Evolutionary conservation across 176 grass and related monocot genomes (phyloP).

Genomic region (Lolium rigidum): DNA sequence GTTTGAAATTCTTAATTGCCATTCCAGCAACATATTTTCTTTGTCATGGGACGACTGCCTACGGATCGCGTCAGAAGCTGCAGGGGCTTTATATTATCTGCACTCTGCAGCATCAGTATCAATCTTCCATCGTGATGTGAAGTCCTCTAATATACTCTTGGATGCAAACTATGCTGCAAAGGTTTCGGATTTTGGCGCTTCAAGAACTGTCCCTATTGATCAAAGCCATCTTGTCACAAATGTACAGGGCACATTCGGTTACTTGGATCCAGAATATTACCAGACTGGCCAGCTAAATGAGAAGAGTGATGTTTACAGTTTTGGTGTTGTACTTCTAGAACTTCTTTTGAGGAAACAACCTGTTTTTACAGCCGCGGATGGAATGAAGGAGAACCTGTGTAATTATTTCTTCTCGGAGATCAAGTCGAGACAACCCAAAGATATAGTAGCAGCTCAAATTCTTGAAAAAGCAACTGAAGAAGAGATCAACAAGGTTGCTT

Average conservation of each 20-base stretch:
- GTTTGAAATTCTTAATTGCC: not conserved
- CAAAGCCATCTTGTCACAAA: slow-evolving; percentile 2
- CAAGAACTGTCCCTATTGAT: slow-evolving; percentile 16
- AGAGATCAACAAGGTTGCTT: slow-evolving; percentile 3
- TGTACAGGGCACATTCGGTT: slow-evolving; percentile 13
- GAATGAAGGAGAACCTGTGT: not conserved
- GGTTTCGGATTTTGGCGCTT: slow-evolving; percentile 4
- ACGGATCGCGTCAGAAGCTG: not conserved
- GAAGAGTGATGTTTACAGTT: slow-evolving; percentile 21
- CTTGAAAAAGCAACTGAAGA: not conserved
- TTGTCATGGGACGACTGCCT: slow-evolving; percentile 5
- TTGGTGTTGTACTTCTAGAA: slow-evolving; percentile 12
- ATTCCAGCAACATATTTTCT: not conserved
- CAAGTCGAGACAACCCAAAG: not conserved
- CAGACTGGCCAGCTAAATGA: slow-evolving; percentile 11
- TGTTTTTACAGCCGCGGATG: not conserved
- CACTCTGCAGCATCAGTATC: slow-evolving; percentile 18
- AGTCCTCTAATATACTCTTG: slow-evolving; percentile 12
- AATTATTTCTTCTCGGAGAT: slow-evolving; percentile 15
- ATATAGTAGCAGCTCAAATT: slow-evolving; percentile 13
- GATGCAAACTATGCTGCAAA: not conserved
- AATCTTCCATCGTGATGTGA: slow-evolving; percentile 5
- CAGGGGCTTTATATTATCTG: slow-evolving; percentile 6
- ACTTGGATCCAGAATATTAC: slow-evolving; percentile 14
- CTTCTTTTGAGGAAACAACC: slow-evolving; percentile 14